These are phyloP conservation scores for Gorgonomyces haynaldii DNA, from an alignment of 192 early-diverging fungal genomes.

Conservation along the genomic window DNA sequence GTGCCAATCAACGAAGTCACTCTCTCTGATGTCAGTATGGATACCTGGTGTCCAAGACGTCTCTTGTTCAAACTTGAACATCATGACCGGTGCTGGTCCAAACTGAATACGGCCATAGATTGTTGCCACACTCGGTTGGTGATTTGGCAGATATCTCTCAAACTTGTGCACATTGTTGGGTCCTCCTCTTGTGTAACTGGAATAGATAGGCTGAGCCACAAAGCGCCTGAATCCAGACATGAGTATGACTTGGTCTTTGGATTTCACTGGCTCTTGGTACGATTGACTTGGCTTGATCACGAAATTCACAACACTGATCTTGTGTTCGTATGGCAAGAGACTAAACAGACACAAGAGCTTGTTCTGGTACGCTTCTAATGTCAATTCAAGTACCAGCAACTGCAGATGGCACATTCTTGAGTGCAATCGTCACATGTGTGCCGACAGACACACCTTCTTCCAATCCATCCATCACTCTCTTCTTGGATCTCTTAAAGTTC, in stretches of 20 bases:
- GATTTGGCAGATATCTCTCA: constrained; percentile 77
- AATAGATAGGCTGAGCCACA: constrained; percentile 76
- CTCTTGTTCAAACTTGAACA: constrained; percentile 55
- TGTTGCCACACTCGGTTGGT: constrained; percentile 63
- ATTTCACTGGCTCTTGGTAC: constrained; percentile 34
- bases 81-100: constrained; percentile 68
- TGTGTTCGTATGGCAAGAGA: constrained; percentile 86
- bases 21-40: constrained; percentile 4
- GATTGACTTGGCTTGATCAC: constrained; percentile 45
- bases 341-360: constrained; percentile 48
- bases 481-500: constrained; percentile 71
- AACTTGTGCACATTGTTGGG: constrained; percentile 92
- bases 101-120: constrained; percentile 88
- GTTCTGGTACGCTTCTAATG: neutral
- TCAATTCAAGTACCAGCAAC: constrained; percentile 24
- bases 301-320: constrained; percentile 80
- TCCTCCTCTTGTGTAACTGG: constrained; percentile 67
- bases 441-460: constrained; percentile 53
- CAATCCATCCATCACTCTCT: constrained; percentile 47
- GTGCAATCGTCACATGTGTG: constrained; percentile 58
- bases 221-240: constrained; percentile 85
- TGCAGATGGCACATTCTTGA: constrained; percentile 53
- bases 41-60: constrained; percentile 3
- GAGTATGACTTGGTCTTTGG: constrained; percentile 84
- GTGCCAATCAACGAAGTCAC: constrained; percentile 63